phyloP scores from a whole-genome alignment of 1,284 basidiomycete genomes.

The Coniferiporia sulphurascens region DNA sequence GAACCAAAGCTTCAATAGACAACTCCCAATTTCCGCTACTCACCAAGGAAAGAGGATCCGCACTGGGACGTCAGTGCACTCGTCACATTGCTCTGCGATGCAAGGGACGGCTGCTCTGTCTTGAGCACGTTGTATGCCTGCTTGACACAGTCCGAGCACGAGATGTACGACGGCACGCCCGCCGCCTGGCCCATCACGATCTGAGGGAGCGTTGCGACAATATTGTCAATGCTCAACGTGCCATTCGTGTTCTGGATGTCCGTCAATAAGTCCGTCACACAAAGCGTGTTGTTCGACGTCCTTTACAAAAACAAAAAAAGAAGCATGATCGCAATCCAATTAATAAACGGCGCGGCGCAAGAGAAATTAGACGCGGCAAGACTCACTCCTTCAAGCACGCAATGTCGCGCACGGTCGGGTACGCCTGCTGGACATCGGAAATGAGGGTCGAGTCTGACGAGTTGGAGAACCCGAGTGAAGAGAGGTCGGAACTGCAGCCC shows the following conservation, averaged over 20 bases:
- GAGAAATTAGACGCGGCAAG: neutral
- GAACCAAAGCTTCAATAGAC: neutral
- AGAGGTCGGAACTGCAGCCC: conserved; percentile 49
- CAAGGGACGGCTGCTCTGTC: conserved; percentile 33
- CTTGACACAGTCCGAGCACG: conserved; percentile 54
- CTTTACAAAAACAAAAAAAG: conserved; percentile 30
- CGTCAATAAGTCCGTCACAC: conserved; percentile 45
- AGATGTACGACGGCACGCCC: conserved; percentile 38
- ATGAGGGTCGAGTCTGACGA: conserved; percentile 26
- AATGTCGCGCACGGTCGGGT: conserved; percentile 46
- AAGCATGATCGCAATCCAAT: neutral
- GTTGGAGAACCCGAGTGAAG: conserved; percentile 29
- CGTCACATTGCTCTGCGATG: conserved; percentile 26
- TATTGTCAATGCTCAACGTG: conserved; percentile 29
- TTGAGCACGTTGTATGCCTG: conserved; percentile 44
- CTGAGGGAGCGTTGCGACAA: conserved; percentile 24
- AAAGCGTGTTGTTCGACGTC: conserved; percentile 40
- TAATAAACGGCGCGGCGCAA: neutral
- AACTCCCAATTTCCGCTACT: neutral
- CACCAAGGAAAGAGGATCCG: conserved; percentile 40
- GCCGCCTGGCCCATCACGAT: conserved; percentile 23
- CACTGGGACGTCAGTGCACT: conserved; percentile 37
- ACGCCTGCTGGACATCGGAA: conserved; percentile 38
- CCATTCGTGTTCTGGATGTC: conserved; percentile 41
- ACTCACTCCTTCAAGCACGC: conserved; percentile 56